phyloP scores from a whole-genome alignment of 2,329 filamentous ascomycete species.

The Penicillium paneum region DNA sequence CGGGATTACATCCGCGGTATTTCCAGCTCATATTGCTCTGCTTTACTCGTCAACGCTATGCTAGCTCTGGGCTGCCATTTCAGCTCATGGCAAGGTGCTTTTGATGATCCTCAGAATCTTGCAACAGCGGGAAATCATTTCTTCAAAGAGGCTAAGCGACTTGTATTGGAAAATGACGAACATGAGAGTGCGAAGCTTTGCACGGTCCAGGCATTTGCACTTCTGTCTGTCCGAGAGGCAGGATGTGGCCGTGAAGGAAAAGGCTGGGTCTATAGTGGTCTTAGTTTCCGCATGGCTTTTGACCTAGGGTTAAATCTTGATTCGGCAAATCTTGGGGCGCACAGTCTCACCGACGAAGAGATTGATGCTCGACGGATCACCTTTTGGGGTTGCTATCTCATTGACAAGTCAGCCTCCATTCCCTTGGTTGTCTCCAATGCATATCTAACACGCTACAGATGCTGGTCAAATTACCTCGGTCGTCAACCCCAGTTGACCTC shows the following conservation, averaged over 20 bases:
- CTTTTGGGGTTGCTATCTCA: conserved; percentile 97
- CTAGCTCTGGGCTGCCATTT: conserved; percentile 92
- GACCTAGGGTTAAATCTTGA: conserved; percentile 91
- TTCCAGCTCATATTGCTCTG: conserved; percentile 75
- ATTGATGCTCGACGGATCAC: conserved; percentile 86
- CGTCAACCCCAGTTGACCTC: conserved; percentile 81
- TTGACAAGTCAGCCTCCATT: conserved; percentile 67
- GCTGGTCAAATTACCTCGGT: conserved; percentile 96
- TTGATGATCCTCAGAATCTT: conserved; percentile 67
- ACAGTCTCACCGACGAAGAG: conserved; percentile 73
- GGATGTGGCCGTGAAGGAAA: conserved; percentile 91
- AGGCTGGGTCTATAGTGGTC: conserved; percentile 97
- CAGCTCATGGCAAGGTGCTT: conserved; percentile 70
- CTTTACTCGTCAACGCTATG: conserved; percentile 89
- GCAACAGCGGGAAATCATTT: conserved; percentile 93
- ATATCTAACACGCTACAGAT: conserved; percentile 45
- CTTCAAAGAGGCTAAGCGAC: conserved; percentile 85
- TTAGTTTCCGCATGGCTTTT: conserved; percentile 96
- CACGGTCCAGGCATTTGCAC: conserved; percentile 85
- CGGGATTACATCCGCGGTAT: conserved; percentile 74
- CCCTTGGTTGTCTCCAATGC: not conserved
- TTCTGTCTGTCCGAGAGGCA: conserved; percentile 96
- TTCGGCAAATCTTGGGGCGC: conserved; percentile 60
- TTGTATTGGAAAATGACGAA: conserved; percentile 88
- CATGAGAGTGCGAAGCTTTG: conserved; percentile 85